Conservation (phyloP, 2,329 filamentous ascomycete species). For the Nemania bipapillata region DNA sequence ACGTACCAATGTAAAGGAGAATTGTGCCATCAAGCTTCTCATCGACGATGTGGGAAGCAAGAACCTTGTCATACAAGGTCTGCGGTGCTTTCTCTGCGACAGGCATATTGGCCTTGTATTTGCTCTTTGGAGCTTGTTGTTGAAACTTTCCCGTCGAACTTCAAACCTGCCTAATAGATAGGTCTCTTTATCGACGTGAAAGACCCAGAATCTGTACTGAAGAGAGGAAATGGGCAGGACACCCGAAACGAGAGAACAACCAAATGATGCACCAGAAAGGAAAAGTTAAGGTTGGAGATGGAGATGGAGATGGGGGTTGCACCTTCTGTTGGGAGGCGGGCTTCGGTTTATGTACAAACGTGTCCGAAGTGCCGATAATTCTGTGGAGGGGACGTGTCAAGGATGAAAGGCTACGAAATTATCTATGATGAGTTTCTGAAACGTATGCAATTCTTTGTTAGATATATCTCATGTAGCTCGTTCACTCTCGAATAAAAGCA, state of each 20-base stretch:
- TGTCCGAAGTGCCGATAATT: neutral
- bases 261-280: neutral
- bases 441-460: neutral
- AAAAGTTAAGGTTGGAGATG: neutral
- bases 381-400: neutral
- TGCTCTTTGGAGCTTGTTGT: conserved; percentile 18
- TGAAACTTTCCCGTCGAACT: conserved; percentile 10
- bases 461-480: neutral
- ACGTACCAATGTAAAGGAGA: conserved; percentile 88
- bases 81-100: conserved; percentile 62
- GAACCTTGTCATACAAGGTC: conserved; percentile 98
- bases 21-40: conserved; percentile 94
- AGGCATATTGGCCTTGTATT: conserved; percentile 69
- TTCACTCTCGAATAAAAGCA: conserved; percentile 27
- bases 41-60: conserved; percentile 92
- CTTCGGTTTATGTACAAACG: conserved; percentile 5
- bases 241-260: neutral
- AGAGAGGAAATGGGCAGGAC: neutral
- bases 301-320: neutral
- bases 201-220: neutral
- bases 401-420: neutral
- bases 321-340: neutral
- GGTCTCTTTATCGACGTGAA: neutral
- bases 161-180: neutral
- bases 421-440: neutral